Evolutionary conservation across 129 eudicot genomes (phyloP), one percentile per base, ranked within the genome.

Genomic region (Saussurea involucrata): DNA sequence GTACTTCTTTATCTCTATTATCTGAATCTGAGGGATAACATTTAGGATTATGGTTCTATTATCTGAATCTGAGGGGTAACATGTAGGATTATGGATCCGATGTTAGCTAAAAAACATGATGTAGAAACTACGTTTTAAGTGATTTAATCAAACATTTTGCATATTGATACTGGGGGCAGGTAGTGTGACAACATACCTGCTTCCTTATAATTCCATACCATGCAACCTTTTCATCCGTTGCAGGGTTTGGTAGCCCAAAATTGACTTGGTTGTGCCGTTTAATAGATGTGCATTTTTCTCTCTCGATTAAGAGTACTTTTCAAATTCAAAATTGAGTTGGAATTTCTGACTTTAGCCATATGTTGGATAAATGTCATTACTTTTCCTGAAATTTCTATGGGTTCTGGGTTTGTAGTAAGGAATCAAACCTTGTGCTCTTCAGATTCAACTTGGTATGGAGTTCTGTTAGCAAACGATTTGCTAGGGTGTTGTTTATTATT

Each of bases 1-100:
- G 90, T 34, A 68, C 60, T 71, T 49, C 20, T 25, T 24, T 69
- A 10, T n/a, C 25, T 58, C 64, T 58, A 58, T 31, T 49, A 49
- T 49, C 58, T 49, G n/a, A 44, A 44, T 46, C 57, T 46, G 57
- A 12, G 11, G 12, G 18, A 10, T 65, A 44, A 27, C 44, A 63
- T 63, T 6, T 34, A 34, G 28, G n/a, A n/a, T n/a, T n/a, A n/a
- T 27, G 3, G 28, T 29, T 18, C 17, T 72, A 29, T 18, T 55
- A 29, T 25, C 18, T 28, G 24, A 31, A 66, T 32, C 6, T 36
- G 0, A 36, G 9, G n/a, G 13, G 20, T 66, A 28, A 18, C 46
- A 63, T 75, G 42, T 65, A 37, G 72, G 33, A 6, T 66, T 76
- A 1, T 25, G 28, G 42, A 75, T 65, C 40, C 20, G 4, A 46